A percentile compares a stretch with the other conserved stretches of the same genome.
Evolutionary conservation across 164 flowering plant genomes (phyloP).

Genomic region (Tinospora cordifolia): DNA sequence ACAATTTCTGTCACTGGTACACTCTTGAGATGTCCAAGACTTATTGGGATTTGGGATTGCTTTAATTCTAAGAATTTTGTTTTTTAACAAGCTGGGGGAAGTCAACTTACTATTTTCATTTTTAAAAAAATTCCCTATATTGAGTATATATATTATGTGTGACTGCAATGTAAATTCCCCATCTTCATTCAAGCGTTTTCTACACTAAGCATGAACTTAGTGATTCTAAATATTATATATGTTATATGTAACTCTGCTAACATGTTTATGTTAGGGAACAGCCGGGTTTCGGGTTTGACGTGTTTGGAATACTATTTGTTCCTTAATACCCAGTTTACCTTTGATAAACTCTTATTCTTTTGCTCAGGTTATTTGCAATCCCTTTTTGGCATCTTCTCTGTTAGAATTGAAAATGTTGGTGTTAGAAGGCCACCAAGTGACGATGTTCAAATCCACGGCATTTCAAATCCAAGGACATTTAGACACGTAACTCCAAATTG

Average conservation of each 20-base stretch:
- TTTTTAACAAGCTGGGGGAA: too few species aligned
- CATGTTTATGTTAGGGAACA: background rate
- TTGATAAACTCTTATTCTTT: background rate
- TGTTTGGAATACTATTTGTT: background rate
- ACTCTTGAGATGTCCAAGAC: too few species aligned
- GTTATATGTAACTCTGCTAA: background rate
- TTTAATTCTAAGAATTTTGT: too few species aligned
- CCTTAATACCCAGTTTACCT: background rate
- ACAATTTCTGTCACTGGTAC: too few species aligned
- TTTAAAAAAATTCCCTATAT: too few species aligned
- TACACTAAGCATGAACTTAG: too few species aligned
- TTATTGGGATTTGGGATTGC: too few species aligned
- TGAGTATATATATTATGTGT: too few species aligned
- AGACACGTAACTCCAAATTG: slow-evolving; percentile 43
- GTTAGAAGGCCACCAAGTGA: slow-evolving; percentile 74
- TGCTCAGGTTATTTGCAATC: slow-evolving; percentile 77
- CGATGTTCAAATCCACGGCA: slow-evolving; percentile 72
- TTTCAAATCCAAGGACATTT: slow-evolving; percentile 58
- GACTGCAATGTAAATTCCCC: too few species aligned
- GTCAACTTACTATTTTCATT: too few species aligned
- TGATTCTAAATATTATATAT: background rate
- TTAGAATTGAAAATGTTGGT: slow-evolving; percentile 76
- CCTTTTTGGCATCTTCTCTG: slow-evolving; percentile 62
- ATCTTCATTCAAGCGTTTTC: too few species aligned
- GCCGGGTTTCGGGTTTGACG: background rate